Base-by-base conservation (phyloP, 371 early-diverging fungal species). In the Gilbertella persicaria region DNA sequence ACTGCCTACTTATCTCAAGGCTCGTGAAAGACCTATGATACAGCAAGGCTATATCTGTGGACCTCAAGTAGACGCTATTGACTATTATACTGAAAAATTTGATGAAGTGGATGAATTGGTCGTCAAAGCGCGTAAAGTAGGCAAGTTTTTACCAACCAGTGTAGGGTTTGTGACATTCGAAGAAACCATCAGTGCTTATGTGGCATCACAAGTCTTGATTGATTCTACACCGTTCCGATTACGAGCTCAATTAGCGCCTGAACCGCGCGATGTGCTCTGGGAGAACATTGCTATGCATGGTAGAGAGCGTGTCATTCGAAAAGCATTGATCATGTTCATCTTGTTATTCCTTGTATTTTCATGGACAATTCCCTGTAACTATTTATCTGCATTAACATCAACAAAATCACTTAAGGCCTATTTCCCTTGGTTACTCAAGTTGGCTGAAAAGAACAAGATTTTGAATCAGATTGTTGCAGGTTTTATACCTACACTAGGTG, bases 91-190 rank as follows among this genome's bases (percentile, higher is more conserved):
- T 5, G 67, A 74, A 16, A 71, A 76, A 53, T 91, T 86, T 50
- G 64, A 79, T 21, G 73, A 78, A 28, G 75, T 83, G 36, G 92
- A 93, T 71, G 51, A 44, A 5, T 55, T 77, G 21, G 84, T 90
- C 0, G 54, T 64, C 9, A 74, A 75, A 37, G 76, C 89, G 49
- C 71, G 92, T 14, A 61, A 72, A 23, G 50, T 73, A 13, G 86
- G 84, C 24, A 57, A 70, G 19, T 80, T 79, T 38, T 59, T 69
- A 29, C 81, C 85, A 9, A 87, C 87, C 7, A 78, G 82, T 43
- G 83, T 88, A 6, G 92, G 87, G 0, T 90, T 92, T 71, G 87
- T 91, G 17, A 90, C 92, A 2, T 91, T 92, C 71, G 88, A 87
- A 57, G 85, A 82, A 36, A 71, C 83, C 36, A 64, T 90, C 50